Evolutionary conservation across 78 protist species (phyloP), one percentile per base, ranked within the genome.

Genomic region (Protostelium mycophagum): DNA sequence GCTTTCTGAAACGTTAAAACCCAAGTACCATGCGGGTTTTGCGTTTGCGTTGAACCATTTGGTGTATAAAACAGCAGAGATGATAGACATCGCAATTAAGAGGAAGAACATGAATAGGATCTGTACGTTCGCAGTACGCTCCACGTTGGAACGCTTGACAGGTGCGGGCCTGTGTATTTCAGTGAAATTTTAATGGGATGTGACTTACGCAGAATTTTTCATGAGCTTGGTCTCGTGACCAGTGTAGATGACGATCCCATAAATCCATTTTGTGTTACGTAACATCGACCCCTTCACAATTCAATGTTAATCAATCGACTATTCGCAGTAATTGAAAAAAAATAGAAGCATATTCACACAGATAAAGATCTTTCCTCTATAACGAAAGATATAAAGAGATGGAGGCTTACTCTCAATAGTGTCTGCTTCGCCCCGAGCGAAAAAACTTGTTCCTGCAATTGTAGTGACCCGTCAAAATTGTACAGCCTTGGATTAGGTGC

Each of bases 151-250:
- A 16, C 86, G 73, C 86, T 90, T 90, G 35, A 86, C 35, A 35
- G 93, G 88, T 0, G 93, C 83, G 1, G 73, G 35, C 1, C 35
- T 88, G 37, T n/a, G n/a, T n/a, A 16, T 51, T 51, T 51, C 31
- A 5, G 16, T 51, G 73, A 51, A 16, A 16, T 25, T 16, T 25
- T 16, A 16, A 51, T 51, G 31, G 16, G 31, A 51, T 51, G 73
- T 16, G 83, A 25, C 73, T 51, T 16, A 51, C 73, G 73, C 73
- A 16, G 93, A 83, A 87, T 97, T 96, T 83, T 51, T 38, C 95
- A 96, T 89, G 28, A 96, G 39, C 37, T 94, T 96, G 25, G 98
- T 95, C 73, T 97, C 98, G 16, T 95, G 89, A 0, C 99, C 98
- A 5, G 96, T 94, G 84, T 85, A 95, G 28, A 95, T 0, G 5